Evolutionary conservation across 768 basidiomycete genomes (phyloP).

Genomic region (Serendipita vermifera): DNA sequence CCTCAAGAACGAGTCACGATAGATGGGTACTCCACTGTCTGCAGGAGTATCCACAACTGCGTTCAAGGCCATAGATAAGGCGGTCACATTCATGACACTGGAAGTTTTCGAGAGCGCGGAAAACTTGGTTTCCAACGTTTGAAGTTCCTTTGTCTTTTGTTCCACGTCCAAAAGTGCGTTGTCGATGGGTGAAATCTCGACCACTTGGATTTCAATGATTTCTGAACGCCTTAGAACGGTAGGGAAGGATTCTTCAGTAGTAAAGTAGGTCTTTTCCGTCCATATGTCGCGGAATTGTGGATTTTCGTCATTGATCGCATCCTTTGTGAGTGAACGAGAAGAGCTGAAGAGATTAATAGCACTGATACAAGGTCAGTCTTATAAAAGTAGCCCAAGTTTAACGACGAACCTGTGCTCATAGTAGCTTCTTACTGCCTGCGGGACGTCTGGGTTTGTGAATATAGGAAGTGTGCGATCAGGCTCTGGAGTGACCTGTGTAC

Average conservation of each 20-base stretch:
- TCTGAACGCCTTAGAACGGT: constrained; percentile 85
- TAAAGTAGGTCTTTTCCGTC: constrained; percentile 80
- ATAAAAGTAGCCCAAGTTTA: not conserved
- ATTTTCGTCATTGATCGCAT: constrained; percentile 27
- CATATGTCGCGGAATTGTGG: constrained; percentile 40
- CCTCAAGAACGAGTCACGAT: constrained; percentile 64
- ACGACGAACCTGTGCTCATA: constrained; percentile 74
- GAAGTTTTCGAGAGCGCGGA: constrained; percentile 64
- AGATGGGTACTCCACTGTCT: constrained; percentile 64
- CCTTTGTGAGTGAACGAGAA: constrained; percentile 51
- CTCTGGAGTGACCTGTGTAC: constrained; percentile 73
- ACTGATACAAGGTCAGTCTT: constrained; percentile 37
- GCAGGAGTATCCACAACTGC: constrained; percentile 70
- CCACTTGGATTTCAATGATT: constrained; percentile 51
- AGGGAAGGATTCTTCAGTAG: constrained; percentile 80
- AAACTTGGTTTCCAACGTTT: constrained; percentile 54
- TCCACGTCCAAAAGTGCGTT: constrained; percentile 72
- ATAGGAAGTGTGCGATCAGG: constrained; percentile 64
- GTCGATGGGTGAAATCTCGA: constrained; percentile 77
- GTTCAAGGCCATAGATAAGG: constrained; percentile 77
- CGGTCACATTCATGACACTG: constrained; percentile 41
- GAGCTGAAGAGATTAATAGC: constrained; percentile 75
- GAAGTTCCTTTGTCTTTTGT: constrained; percentile 64
- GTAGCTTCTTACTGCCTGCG: constrained; percentile 64
- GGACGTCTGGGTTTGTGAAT: constrained; percentile 76